Percentiles rank a stretch among this genome's conserved stretches.
These are phyloP conservation scores for Sugiyamaella sp. DNA, from an alignment of 1,139 yeast species.

Conservation along the genomic window DNA sequence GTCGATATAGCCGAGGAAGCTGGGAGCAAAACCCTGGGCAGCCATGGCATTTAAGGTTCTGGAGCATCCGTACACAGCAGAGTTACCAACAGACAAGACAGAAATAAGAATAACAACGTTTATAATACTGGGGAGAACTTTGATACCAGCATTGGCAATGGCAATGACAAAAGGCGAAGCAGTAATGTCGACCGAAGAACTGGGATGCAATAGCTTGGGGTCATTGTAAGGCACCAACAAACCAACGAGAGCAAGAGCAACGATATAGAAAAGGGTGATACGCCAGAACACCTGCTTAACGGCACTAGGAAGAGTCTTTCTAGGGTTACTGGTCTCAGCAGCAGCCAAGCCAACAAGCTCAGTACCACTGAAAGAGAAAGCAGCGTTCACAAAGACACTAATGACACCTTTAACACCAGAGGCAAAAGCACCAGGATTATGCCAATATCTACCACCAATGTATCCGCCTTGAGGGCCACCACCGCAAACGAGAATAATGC, in stretches of 20 bases:
- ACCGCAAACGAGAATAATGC: conserved; percentile 64
- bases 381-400: conserved; percentile 80
- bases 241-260: conserved; percentile 64
- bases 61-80: conserved; percentile 75
- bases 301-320: conserved; percentile 73
- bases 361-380: conserved; percentile 85
- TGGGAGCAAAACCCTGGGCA: conserved; percentile 77
- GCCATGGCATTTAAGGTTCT: conserved; percentile 82
- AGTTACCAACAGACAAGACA: conserved; percentile 70
- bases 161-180: conserved; percentile 79
- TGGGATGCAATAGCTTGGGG: conserved; percentile 48
- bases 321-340: conserved; percentile 57
- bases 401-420: conserved; percentile 79
- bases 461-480: conserved; percentile 71
- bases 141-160: conserved; percentile 57
- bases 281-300: conserved; percentile 77
- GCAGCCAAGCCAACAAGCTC: conserved; percentile 83
- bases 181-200: conserved; percentile 54
- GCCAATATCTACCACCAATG: conserved; percentile 66
- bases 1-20: conserved; percentile 69
- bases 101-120: conserved; percentile 72
- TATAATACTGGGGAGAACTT: conserved; percentile 66
- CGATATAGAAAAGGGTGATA: conserved; percentile 63
- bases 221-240: conserved; percentile 68
- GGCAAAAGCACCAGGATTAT: conserved; percentile 60